These are phyloP conservation scores for Sicyos baderoa DNA, from an alignment of 306 rosid genomes.

Conservation along the genomic window DNA sequence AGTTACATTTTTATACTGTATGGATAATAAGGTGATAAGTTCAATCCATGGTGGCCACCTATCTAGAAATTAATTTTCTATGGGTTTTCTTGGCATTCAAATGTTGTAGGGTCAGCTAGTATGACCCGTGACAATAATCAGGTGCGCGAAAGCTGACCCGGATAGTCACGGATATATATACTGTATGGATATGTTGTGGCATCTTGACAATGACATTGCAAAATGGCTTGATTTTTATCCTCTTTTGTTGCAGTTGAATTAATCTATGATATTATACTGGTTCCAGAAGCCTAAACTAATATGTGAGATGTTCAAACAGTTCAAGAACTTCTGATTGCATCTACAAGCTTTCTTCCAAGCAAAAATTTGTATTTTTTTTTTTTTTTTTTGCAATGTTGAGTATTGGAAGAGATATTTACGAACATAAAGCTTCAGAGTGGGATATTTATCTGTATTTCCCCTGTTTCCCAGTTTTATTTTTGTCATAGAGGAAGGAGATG, in stretches of 20 bases:
- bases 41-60: too few species aligned
- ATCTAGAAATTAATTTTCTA: too few species aligned
- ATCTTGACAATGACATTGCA: background rate
- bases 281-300: background rate
- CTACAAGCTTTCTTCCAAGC: background rate
- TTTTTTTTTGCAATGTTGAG: background rate
- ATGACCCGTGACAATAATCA: too few species aligned
- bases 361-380: background rate
- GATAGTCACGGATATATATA: background rate
- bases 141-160: too few species aligned
- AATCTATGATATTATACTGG: conserved; percentile 9
- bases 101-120: too few species aligned
- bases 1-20: too few species aligned
- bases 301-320: background rate
- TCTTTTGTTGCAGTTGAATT: conserved; percentile 14
- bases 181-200: background rate
- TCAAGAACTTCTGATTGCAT: background rate
- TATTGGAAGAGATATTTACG: background rate
- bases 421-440: background rate
- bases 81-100: too few species aligned
- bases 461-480: too few species aligned
- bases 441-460: background rate
- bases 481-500: too few species aligned
- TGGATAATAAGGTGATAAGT: too few species aligned
- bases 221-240: background rate